Evolutionary conservation across 805 yeast species (phyloP).

Genomic region (Teunomyces panamensis): DNA sequence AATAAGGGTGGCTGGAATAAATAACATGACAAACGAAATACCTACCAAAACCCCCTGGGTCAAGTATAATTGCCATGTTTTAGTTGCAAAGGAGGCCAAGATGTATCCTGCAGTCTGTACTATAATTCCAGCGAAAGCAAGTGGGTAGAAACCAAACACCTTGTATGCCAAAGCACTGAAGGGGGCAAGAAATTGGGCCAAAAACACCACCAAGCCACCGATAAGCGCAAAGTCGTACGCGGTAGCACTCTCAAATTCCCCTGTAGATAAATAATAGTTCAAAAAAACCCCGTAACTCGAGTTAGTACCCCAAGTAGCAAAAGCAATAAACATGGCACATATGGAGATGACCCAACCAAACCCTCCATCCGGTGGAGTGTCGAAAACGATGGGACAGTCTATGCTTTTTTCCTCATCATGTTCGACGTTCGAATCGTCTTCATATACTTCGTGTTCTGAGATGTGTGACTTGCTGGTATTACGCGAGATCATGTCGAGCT

Average conservation of each 20-base stretch:
- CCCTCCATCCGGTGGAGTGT: slow-evolving; percentile 43
- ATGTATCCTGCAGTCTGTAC: slow-evolving; percentile 44
- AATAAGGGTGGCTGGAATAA: slow-evolving; percentile 42
- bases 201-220: slow-evolving; percentile 47
- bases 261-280: slow-evolving; percentile 43
- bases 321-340: slow-evolving; percentile 45
- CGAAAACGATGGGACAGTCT: neutral
- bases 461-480: slow-evolving; percentile 3
- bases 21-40: slow-evolving; percentile 43
- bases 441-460: neutral
- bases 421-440: slow-evolving; percentile 3
- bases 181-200: slow-evolving; percentile 60
- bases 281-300: slow-evolving; percentile 60
- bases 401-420: neutral
- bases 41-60: slow-evolving; percentile 54
- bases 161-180: slow-evolving; percentile 46
- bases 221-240: slow-evolving; percentile 50
- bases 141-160: slow-evolving; percentile 47
- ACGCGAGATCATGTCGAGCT: slow-evolving; percentile 15
- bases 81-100: slow-evolving; percentile 49
- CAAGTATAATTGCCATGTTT: slow-evolving; percentile 49
- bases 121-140: slow-evolving; percentile 46
- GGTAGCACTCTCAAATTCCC: slow-evolving; percentile 39
- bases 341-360: slow-evolving; percentile 52
- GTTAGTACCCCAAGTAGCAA: slow-evolving; percentile 56